phyloP scores from a whole-genome alignment of 2,329 filamentous ascomycete species.

The Cryphonectria parasitica region DNA sequence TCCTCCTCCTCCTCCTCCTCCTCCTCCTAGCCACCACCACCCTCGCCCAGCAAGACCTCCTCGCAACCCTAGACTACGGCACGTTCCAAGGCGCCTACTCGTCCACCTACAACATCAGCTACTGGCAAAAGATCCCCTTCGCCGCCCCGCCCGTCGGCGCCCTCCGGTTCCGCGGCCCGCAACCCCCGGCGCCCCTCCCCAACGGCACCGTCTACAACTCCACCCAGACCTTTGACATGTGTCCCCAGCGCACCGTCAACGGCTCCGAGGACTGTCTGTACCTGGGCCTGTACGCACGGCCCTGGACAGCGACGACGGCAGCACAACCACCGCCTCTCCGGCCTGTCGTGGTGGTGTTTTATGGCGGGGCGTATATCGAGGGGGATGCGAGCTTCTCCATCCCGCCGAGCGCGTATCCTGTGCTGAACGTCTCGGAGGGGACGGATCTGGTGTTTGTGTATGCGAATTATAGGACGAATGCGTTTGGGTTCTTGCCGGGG shows the following conservation, averaged over 20 bases:
- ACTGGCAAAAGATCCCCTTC: constrained; percentile 65
- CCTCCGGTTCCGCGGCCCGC: constrained; percentile 64
- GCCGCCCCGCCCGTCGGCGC: constrained; percentile 59
- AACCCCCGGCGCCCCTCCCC: constrained; percentile 53
- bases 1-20: not conserved
- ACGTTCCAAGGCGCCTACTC: constrained; percentile 58
- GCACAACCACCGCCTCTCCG: constrained; percentile 46
- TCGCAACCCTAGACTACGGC: constrained; percentile 51
- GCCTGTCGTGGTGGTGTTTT: constrained; percentile 64
- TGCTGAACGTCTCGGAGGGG: constrained; percentile 55
- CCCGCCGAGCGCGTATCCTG: constrained; percentile 60
- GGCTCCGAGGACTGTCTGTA: constrained; percentile 65
- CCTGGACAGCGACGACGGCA: constrained; percentile 46
- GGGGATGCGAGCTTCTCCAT: constrained; percentile 58
- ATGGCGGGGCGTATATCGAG: constrained; percentile 64
- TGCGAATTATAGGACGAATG: constrained; percentile 60
- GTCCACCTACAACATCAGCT: constrained; percentile 57
- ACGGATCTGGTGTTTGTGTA: constrained; percentile 53
- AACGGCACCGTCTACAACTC: constrained; percentile 57
- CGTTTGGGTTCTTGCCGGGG: constrained; percentile 59
- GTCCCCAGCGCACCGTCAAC: constrained; percentile 60
- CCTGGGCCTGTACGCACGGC: constrained; percentile 62
- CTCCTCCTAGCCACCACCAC: constrained; percentile 4
- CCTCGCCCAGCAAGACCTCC: constrained; percentile 37
- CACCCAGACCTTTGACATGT: constrained; percentile 59